Evolutionary conservation across 2,329 filamentous ascomycete species (phyloP).

Genomic region (Chrysoporthe austroafricana): DNA sequence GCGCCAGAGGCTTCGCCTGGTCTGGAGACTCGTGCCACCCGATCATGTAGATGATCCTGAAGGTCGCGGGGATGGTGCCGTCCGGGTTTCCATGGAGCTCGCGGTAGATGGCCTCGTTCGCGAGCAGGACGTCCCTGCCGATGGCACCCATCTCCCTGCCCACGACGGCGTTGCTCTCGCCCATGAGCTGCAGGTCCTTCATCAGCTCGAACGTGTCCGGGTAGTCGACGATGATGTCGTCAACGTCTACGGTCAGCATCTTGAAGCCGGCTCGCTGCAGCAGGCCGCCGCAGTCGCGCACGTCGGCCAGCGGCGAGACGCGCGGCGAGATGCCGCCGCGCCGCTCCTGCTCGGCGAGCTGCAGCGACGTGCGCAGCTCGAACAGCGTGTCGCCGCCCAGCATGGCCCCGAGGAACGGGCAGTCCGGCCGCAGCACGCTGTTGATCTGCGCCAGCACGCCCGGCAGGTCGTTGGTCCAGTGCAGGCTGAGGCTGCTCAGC

Average conservation of each 20-base stretch:
- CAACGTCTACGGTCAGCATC: conserved; percentile 93
- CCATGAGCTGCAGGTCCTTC: conserved; percentile 95
- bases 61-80: conserved; percentile 82
- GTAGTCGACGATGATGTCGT: conserved; percentile 95
- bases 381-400: conserved; percentile 92
- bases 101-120: conserved; percentile 85
- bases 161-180: conserved; percentile 87
- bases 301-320: conserved; percentile 89
- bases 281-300: conserved; percentile 86
- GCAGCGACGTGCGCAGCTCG: conserved; percentile 89
- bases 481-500: conserved; percentile 84
- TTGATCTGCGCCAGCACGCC: conserved; percentile 84
- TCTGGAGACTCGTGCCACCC: conserved; percentile 88
- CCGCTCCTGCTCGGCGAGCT: conserved; percentile 88
- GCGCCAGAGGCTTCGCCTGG: conserved; percentile 77
- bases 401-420: conserved; percentile 94
- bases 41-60: conserved; percentile 97
- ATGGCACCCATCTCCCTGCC: conserved; percentile 82
- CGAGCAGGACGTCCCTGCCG: conserved; percentile 80
- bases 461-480: conserved; percentile 98
- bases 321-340: conserved; percentile 90
- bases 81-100: conserved; percentile 84
- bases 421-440: conserved; percentile 83
- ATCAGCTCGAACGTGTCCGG: conserved; percentile 89
- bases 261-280: conserved; percentile 89